Evolutionary conservation across 345 rosid genomes (phyloP).

Genomic region (Acer campestre): DNA sequence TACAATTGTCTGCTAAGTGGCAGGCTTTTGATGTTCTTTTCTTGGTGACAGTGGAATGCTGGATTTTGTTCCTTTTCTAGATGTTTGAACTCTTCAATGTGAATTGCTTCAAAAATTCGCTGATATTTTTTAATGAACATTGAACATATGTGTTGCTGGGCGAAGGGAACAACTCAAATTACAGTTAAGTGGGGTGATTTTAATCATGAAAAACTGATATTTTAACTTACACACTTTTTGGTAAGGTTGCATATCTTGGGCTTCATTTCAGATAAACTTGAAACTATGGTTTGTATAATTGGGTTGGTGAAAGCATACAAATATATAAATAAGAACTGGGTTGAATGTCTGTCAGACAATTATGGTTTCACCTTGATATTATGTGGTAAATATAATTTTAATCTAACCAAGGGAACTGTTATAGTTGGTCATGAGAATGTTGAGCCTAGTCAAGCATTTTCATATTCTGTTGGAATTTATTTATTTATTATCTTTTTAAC

Average conservation of each 20-base stretch:
- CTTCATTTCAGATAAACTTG: not conserved
- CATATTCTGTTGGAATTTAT: not conserved
- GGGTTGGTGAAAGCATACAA: not conserved
- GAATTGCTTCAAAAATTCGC: conserved; percentile 2
- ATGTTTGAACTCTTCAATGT: not conserved
- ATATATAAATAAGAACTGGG: not conserved
- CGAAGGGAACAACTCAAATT: no score
- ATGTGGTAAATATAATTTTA: not conserved
- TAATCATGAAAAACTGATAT: not conserved
- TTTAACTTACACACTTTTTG: not conserved
- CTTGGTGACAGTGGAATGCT: not conserved
- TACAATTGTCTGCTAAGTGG: not conserved
- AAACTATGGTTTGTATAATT: conserved; percentile 1
- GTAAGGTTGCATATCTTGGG: not conserved
- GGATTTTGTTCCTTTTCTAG: not conserved
- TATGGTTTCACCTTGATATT: not conserved
- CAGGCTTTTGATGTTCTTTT: not conserved
- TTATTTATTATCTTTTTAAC: not conserved
- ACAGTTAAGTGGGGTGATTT: not conserved
- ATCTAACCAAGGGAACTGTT: not conserved
- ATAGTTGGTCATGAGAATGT: not conserved
- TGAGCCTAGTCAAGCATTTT: not conserved
- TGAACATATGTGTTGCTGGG: not conserved
- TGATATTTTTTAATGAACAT: not conserved
- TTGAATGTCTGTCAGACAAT: not conserved